These are phyloP conservation scores for Pseudopyrenochaeta lycopersici DNA, from an alignment of 2,329 filamentous ascomycete species.

Conservation along the genomic window DNA sequence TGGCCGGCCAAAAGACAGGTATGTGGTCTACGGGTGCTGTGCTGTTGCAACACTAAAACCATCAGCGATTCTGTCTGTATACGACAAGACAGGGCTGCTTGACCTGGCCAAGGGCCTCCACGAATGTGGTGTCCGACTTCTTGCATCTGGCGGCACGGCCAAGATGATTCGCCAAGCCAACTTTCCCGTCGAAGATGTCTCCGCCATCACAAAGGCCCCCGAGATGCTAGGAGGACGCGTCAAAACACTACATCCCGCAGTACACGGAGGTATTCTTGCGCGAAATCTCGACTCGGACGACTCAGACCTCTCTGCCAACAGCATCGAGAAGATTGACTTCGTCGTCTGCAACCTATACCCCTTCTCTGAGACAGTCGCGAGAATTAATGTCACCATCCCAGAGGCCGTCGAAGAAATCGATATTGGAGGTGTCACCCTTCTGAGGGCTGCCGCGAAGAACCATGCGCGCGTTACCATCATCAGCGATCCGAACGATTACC, in stretches of 20 bases:
- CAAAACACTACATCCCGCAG: constrained; percentile 96
- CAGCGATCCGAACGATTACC: constrained; percentile 92
- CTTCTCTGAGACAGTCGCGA: constrained; percentile 97
- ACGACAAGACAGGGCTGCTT: constrained; percentile 84
- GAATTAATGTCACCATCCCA: constrained; percentile 94
- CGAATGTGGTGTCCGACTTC: constrained; percentile 62
- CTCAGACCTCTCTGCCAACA: constrained; percentile 77
- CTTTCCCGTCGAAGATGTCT: constrained; percentile 97
- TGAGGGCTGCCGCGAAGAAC: constrained; percentile 97
- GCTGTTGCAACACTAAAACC: constrained; percentile 6
- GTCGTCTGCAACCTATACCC: constrained; percentile 95
- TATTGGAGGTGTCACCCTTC: constrained; percentile 93
- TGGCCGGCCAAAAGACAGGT: constrained; percentile 51
- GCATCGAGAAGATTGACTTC: constrained; percentile 54
- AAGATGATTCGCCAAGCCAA: constrained; percentile 97
- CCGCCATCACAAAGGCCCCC: constrained; percentile 90
- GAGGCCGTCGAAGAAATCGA: constrained; percentile 99
- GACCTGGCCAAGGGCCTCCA: constrained; percentile 51
- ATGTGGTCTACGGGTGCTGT: not conserved
- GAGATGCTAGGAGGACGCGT: constrained; percentile 94
- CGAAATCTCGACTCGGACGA: constrained; percentile 94
- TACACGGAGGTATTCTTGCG: constrained; percentile 85
- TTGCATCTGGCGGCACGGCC: constrained; percentile 94
- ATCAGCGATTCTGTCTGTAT: constrained; percentile 91
- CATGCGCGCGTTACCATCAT: constrained; percentile 95